phyloP scores from a whole-genome alignment of 1,284 basidiomycete species.

The Leccinum subfulvum region DNA sequence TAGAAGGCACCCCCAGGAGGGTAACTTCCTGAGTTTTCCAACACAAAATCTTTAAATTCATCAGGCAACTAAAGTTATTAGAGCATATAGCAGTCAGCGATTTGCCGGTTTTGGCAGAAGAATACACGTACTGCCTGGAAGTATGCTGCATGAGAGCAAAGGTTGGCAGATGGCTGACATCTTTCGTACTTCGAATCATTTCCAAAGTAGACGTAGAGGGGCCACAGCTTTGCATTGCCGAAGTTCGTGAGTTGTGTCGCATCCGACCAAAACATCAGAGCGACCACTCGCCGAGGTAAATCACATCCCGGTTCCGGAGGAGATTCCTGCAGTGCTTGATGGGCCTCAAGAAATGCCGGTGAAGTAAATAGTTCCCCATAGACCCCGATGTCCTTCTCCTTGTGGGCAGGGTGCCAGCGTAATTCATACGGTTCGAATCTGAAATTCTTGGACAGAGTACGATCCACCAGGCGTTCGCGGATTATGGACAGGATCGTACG shows the following conservation, averaged over 20 bases:
- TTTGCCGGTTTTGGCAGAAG: not conserved
- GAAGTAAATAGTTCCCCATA: not conserved
- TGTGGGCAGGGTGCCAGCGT: not conserved
- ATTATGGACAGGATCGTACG: not conserved
- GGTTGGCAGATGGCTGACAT: not conserved
- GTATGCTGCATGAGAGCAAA: not conserved
- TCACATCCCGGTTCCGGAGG: not conserved
- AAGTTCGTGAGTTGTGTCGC: not conserved
- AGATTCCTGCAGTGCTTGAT: not conserved
- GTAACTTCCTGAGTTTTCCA: not conserved
- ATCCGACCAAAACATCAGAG: not conserved
- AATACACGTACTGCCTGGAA: not conserved
- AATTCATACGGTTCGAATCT: not conserved
- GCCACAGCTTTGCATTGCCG: not conserved
- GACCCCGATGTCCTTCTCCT: not conserved
- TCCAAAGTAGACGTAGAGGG: not conserved
- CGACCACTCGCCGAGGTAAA: not conserved
- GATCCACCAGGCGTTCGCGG: not conserved
- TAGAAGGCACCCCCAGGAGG: not conserved
- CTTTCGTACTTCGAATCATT: not conserved
- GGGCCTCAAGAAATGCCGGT: not conserved
- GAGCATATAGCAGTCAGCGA: not conserved
- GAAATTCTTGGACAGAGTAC: not conserved
- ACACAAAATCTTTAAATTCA: not conserved
- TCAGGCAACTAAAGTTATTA: not conserved